Conservation (phyloP, 805 yeast species). For the Wickerhamiella domercqiae region DNA sequence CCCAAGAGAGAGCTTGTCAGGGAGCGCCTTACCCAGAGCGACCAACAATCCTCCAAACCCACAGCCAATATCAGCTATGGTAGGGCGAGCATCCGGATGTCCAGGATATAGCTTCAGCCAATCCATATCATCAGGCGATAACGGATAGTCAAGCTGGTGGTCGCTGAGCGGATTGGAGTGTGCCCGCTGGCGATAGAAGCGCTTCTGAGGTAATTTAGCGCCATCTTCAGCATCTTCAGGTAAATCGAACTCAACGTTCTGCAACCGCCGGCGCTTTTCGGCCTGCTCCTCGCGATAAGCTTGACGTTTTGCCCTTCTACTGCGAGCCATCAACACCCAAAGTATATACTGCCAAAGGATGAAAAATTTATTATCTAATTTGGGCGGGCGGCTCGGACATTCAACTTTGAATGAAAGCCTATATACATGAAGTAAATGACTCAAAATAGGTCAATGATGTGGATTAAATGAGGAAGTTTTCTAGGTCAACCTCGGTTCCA, state of each 20-base stretch:
- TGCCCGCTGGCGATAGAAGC: conserved; percentile 90
- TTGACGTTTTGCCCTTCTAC: conserved; percentile 20
- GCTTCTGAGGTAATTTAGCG: conserved; percentile 52
- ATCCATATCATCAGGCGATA: conserved; percentile 67
- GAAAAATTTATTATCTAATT: too few relatives aligned
- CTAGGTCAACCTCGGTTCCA: too few relatives aligned
- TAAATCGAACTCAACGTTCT: conserved; percentile 31
- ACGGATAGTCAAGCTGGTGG: conserved; percentile 80
- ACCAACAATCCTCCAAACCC: conserved; percentile 89
- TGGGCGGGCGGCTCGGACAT: too few relatives aligned
- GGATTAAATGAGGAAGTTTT: too few relatives aligned
- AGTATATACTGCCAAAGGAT: not conserved
- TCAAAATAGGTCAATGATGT: too few relatives aligned
- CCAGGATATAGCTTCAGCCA: conserved; percentile 70
- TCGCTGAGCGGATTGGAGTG: conserved; percentile 97
- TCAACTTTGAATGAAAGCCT: too few relatives aligned
- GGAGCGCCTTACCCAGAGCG: conserved; percentile 63
- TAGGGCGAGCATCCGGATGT: conserved; percentile 36
- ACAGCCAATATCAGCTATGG: conserved; percentile 90
- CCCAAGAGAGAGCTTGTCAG: conserved; percentile 64
- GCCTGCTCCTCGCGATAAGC: conserved; percentile 32
- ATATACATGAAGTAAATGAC: too few relatives aligned
- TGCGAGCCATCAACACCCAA: not conserved
- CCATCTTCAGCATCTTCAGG: conserved; percentile 17
- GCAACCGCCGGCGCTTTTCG: conserved; percentile 31